Evolutionary conservation across 202 grass and related monocot species (phyloP).

Genomic region (Elaeis oleifera): DNA sequence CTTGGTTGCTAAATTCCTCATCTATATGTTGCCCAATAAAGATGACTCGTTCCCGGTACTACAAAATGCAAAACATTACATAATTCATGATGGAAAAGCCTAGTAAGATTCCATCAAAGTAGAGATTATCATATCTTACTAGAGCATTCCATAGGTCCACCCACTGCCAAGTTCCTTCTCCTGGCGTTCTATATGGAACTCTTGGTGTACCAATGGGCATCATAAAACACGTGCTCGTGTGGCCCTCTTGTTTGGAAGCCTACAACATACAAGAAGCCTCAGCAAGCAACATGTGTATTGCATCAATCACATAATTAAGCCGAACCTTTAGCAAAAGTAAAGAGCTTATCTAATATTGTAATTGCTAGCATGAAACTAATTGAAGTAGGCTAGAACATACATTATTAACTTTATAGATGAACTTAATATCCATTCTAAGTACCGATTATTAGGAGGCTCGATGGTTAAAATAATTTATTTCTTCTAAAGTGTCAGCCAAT

Average conservation of each 20-base stretch:
- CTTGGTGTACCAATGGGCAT: constrained; percentile 73
- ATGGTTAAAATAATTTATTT: too few species aligned
- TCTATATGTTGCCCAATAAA: constrained; percentile 74
- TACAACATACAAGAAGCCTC: constrained; percentile 7
- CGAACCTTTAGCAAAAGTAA: too few species aligned
- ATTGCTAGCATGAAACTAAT: too few species aligned
- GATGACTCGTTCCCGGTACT: constrained; percentile 83
- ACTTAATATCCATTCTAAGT: too few species aligned
- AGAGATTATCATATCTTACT: constrained; percentile 38
- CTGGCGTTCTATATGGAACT: constrained; percentile 66
- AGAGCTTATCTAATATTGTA: too few species aligned
- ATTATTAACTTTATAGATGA: too few species aligned
- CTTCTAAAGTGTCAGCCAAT: too few species aligned
- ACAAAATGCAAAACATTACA: constrained; percentile 27
- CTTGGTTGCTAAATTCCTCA: constrained; percentile 81
- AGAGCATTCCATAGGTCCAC: constrained; percentile 83
- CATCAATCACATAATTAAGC: too few species aligned
- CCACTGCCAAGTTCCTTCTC: constrained; percentile 69
- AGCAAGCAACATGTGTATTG: too few species aligned
- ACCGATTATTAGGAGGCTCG: too few species aligned
- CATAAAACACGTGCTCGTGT: constrained; percentile 44
- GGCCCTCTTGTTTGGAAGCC: constrained; percentile 53
- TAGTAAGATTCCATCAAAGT: background rate
- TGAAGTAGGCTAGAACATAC: too few species aligned
- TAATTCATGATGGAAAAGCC: constrained; percentile 11